phyloP scores from a whole-genome alignment of 805 yeast species.

The Tetrapisispora pingtungensis region DNA sequence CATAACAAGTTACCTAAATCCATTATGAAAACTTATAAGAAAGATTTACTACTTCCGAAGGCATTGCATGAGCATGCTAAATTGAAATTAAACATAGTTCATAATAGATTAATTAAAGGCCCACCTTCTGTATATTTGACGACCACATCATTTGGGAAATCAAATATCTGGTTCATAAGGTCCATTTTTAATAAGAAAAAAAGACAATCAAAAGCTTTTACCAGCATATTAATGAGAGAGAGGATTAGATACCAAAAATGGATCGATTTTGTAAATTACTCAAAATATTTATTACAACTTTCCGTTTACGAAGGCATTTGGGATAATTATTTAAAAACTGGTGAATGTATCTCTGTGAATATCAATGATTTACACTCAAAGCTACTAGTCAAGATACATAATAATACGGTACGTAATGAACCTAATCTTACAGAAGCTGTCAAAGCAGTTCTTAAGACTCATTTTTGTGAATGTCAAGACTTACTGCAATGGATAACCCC shows the following conservation, averaged over 20 bases:
- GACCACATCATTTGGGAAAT: slow-evolving; percentile 19
- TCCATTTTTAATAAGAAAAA: slow-evolving; percentile 21
- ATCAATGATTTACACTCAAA: background rate
- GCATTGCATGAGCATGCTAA: slow-evolving; percentile 20
- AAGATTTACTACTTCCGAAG: slow-evolving; percentile 16
- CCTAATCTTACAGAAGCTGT: too few relatives aligned
- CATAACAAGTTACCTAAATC: slow-evolving; percentile 9
- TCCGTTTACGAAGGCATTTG: slow-evolving; percentile 25
- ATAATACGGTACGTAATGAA: background rate
- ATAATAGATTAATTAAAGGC: slow-evolving; percentile 17
- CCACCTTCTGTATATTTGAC: slow-evolving; percentile 17
- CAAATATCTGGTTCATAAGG: slow-evolving; percentile 25
- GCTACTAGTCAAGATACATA: background rate
- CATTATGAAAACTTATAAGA: slow-evolving; percentile 11
- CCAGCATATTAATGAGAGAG: slow-evolving; percentile 14
- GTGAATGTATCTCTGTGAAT: background rate
- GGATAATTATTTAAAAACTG: slow-evolving; percentile 18
- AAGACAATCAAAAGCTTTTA: slow-evolving; percentile 20
- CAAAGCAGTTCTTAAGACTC: background rate
- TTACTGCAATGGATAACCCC: slow-evolving; percentile 23
- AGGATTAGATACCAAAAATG: slow-evolving; percentile 15
- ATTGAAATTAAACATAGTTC: slow-evolving; percentile 10
- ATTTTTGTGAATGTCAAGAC: background rate
- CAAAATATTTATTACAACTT: slow-evolving; percentile 15
- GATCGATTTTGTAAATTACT: slow-evolving; percentile 11